phyloP scores from a whole-genome alignment of 441 rosid species.

The Viola pubescens region DNA sequence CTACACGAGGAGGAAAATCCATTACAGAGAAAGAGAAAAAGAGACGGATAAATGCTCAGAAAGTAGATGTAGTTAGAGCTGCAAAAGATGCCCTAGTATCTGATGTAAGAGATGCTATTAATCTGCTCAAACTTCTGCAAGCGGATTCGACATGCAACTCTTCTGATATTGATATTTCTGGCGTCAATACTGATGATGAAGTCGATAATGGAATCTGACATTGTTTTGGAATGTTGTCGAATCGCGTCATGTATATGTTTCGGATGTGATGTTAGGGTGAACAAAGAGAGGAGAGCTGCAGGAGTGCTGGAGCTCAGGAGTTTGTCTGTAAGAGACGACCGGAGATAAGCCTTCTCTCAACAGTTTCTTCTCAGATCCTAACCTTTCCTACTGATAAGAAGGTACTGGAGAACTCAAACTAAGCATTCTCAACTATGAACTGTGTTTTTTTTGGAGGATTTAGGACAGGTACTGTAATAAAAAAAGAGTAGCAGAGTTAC shows the following conservation, averaged over 20 bases:
- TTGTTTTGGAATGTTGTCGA: too few species aligned
- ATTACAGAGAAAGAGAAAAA: conserved; percentile 35
- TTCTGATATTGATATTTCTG: conserved; percentile 24
- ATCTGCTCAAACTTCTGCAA: conserved; percentile 41
- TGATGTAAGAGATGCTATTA: conserved; percentile 53
- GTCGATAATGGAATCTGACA: conserved; percentile 21
- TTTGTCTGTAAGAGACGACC: conserved; percentile 28
- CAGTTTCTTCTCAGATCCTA: conserved; percentile 48
- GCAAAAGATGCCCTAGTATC: conserved; percentile 51
- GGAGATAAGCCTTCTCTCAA: conserved; percentile 58
- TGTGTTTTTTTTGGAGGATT: too few species aligned
- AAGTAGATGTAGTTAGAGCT: conserved; percentile 34
- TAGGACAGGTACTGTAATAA: too few species aligned
- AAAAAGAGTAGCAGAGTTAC: neutral
- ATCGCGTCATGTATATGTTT: neutral
- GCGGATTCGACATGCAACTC: conserved; percentile 20
- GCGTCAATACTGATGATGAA: conserved; percentile 29
- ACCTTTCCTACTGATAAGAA: conserved; percentile 19
- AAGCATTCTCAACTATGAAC: neutral
- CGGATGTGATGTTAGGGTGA: conserved; percentile 29
- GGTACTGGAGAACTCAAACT: too few species aligned
- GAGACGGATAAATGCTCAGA: conserved; percentile 13
- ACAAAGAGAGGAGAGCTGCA: conserved; percentile 45
- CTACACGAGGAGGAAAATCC: conserved; percentile 15
- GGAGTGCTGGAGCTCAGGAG: conserved; percentile 50